A percentile compares a stretch with the other conserved stretches of the same genome.
phyloP scores from a whole-genome alignment of 768 basidiomycete species.

The Lactarius vividus region DNA sequence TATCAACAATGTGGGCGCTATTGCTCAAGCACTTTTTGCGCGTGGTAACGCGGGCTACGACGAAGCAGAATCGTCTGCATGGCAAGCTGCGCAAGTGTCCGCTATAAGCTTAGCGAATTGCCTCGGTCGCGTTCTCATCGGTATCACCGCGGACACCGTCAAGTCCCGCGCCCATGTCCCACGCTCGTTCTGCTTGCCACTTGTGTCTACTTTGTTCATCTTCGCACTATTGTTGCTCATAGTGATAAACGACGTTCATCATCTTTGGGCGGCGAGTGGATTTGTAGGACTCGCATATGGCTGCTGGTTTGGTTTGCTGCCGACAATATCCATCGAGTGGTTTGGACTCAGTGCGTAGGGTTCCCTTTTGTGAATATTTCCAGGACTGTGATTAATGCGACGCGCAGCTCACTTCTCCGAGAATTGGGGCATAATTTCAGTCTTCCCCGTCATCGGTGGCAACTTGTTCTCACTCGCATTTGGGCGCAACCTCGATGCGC shows the following conservation, averaged over 20 bases:
- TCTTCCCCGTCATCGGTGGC: slow-evolving; percentile 73
- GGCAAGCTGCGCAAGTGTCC: slow-evolving; percentile 86
- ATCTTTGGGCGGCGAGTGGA: slow-evolving; percentile 63
- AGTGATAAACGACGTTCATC: slow-evolving; percentile 50
- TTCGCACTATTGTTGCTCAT: slow-evolving; percentile 66
- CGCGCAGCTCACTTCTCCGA: slow-evolving; percentile 66
- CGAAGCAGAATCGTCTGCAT: slow-evolving; percentile 60
- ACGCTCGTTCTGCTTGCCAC: slow-evolving; percentile 64
- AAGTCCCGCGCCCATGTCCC: slow-evolving; percentile 58
- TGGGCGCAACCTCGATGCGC: slow-evolving; percentile 76
- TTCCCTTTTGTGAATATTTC: not conserved
- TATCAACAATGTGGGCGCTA: slow-evolving; percentile 86
- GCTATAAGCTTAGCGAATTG: slow-evolving; percentile 81
- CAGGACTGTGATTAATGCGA: not conserved
- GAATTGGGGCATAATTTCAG: slow-evolving; percentile 79
- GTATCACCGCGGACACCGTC: slow-evolving; percentile 64
- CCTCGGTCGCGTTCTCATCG: slow-evolving; percentile 70
- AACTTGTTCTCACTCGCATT: slow-evolving; percentile 86
- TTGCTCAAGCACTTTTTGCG: slow-evolving; percentile 66
- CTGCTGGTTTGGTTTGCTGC: slow-evolving; percentile 66
- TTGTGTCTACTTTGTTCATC: slow-evolving; percentile 67
- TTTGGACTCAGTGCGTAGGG: slow-evolving; percentile 72
- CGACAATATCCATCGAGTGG: slow-evolving; percentile 83
- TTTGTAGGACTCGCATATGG: slow-evolving; percentile 70
- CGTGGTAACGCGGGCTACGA: slow-evolving; percentile 61